Evolutionary conservation across 768 basidiomycete species (phyloP).

Genomic region (Suillus fuscotomentosus): DNA sequence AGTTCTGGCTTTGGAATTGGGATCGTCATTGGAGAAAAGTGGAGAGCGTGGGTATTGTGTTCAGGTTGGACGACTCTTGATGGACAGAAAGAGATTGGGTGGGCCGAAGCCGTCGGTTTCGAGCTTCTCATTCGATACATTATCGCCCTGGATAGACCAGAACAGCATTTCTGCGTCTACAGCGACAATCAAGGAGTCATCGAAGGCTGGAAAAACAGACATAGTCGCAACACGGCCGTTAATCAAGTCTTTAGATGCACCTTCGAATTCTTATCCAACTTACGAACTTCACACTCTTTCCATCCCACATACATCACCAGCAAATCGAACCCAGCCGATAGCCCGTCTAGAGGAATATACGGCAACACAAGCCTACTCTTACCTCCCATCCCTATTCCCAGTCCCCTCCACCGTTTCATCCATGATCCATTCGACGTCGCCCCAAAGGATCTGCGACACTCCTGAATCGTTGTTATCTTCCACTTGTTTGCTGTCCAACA

Average conservation of each 20-base stretch:
- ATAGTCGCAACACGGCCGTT: neutral
- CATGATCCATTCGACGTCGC: neutral
- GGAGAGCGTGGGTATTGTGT: conserved; percentile 14
- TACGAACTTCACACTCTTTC: no score
- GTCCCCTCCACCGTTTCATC: neutral
- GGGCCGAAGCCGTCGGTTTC: neutral
- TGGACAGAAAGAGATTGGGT: neutral
- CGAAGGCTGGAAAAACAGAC: neutral
- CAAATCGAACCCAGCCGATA: no score
- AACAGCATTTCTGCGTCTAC: neutral
- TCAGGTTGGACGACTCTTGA: neutral
- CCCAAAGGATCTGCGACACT: no score
- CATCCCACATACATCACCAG: no score
- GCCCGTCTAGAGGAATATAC: no score
- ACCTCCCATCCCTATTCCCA: no score
- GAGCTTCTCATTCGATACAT: neutral
- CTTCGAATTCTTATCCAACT: no score
- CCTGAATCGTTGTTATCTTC: neutral
- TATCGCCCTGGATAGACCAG: neutral
- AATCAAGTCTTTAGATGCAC: neutral
- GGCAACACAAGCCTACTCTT: no score
- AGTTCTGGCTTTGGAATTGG: conserved; percentile 15
- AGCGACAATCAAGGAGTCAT: neutral
- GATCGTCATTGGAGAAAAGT: conserved; percentile 18
- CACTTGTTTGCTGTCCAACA: neutral